phyloP scores from a whole-genome alignment of 78 protist genomes.

The Tieghemostelium lacteum region DNA sequence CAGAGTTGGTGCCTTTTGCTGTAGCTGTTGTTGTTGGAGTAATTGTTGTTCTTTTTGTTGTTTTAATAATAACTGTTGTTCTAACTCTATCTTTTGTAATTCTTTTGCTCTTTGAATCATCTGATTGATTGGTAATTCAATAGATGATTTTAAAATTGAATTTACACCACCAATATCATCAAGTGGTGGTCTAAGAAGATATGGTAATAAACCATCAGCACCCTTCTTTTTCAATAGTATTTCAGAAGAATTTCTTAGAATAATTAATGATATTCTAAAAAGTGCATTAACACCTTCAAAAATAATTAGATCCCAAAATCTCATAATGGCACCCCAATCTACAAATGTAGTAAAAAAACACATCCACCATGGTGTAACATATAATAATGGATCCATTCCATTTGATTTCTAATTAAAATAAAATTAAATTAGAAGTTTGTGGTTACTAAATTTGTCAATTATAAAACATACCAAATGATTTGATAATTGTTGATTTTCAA shows the following conservation, averaged over 20 bases:
- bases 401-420: conserved; percentile 13
- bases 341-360: conserved; percentile 63
- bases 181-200: conserved; percentile 53
- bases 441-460: too few relatives aligned
- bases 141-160: conserved; percentile 11
- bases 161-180: conserved; percentile 66
- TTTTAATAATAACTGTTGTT: background rate
- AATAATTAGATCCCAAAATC: conserved; percentile 56
- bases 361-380: conserved; percentile 83
- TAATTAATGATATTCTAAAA: conserved; percentile 52
- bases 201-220: conserved; percentile 69
- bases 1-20: background rate
- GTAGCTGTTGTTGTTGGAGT: conserved; percentile 14
- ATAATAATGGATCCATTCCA: conserved; percentile 72
- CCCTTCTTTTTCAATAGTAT: conserved; percentile 38
- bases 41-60: background rate
- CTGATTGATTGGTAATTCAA: conserved; percentile 23
- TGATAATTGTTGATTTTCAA: conserved; percentile 30
- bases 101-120: conserved; percentile 21
- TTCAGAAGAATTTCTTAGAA: conserved; percentile 11
- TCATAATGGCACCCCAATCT: conserved; percentile 26
- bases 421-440: background rate
- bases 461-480: conserved; percentile 42
- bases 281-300: conserved; percentile 52
- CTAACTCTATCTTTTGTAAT: background rate